Evolutionary conservation across 2,329 filamentous ascomycete species (phyloP), one percentile per base, ranked within the genome.

Genomic region (Parasarocladium wereldwijsianum): DNA sequence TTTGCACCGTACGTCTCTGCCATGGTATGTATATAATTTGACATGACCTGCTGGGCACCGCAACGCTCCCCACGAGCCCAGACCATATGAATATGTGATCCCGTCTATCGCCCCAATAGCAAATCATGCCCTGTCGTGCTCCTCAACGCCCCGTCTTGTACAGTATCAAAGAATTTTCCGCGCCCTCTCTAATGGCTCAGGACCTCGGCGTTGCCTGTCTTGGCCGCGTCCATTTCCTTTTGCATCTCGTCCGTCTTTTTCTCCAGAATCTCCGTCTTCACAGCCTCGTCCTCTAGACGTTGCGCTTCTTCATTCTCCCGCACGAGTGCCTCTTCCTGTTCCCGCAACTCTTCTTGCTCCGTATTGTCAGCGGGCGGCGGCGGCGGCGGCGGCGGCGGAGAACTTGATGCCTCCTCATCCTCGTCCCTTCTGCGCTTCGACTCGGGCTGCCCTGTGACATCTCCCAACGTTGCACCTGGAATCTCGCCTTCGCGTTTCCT

Each of bases 241-340:
- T 40, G 38, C 34, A 43, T 38, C 20, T 34, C 38, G 29, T 40
- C 36, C 29, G 36, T 34, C 17, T 34, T 43, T 6, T 38, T 39
- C 33, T 47, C 46, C 37, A 45, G 32, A 25, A 32, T 36, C 34
- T 44, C 48, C 5, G 40, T 45, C 32, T 40, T 38, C 14, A 45
- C 51, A 26, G 54, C 58, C 36, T 64, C 62, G 29, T 65, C 64
- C 32, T 64, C 63, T 14, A 66, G 48, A 34, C 63, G 50, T 39
- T 67, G 57, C 1, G 62, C 64, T 40, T 69, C 66, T 40, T 69
- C 66, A 36, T 68, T 66, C 47, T 69, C 64, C 24, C 56, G 53
- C 44, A 62, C 48, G 10, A 68, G 45, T 16, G 54, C 62, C 40
- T 61, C 57, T 39, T 66, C 63, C 44, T 68, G 62, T 36, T 65